These are phyloP conservation scores for Malus hybrid DNA, from an alignment of 331 rosid genomes.

Conservation along the genomic window DNA sequence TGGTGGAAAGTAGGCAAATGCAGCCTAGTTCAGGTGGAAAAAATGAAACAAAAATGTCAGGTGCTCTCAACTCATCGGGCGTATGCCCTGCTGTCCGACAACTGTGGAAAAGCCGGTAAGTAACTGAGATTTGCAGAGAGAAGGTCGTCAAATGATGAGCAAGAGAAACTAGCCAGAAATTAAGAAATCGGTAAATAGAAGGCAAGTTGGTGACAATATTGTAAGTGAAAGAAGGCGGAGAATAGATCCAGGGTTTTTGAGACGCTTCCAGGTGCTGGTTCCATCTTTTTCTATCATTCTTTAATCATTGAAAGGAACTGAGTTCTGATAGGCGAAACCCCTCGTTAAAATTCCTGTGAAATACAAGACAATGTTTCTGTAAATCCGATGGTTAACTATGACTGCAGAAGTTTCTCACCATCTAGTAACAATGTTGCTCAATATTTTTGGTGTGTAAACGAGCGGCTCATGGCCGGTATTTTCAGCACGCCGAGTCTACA, in stretches of 20 bases:
- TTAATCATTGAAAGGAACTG: too few species aligned
- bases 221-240: background rate
- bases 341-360: background rate
- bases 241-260: background rate
- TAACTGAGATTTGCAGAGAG: background rate
- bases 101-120: background rate
- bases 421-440: background rate
- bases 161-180: too few species aligned
- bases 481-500: background rate
- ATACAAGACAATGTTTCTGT: background rate
- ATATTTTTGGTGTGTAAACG: background rate
- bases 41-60: too few species aligned
- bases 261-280: background rate
- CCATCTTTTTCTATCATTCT: too few species aligned
- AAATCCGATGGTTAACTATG: background rate
- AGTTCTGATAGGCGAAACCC: background rate
- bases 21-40: too few species aligned
- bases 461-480: background rate
- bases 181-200: too few species aligned
- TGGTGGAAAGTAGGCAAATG: too few species aligned
- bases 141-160: background rate
- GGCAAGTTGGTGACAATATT: too few species aligned
- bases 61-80: background rate
- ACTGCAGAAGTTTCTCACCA: background rate
- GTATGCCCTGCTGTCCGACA: background rate